Base-by-base conservation (phyloP, 192 early-diverging fungal genomes). In the Pilobolus umbonatus region DNA sequence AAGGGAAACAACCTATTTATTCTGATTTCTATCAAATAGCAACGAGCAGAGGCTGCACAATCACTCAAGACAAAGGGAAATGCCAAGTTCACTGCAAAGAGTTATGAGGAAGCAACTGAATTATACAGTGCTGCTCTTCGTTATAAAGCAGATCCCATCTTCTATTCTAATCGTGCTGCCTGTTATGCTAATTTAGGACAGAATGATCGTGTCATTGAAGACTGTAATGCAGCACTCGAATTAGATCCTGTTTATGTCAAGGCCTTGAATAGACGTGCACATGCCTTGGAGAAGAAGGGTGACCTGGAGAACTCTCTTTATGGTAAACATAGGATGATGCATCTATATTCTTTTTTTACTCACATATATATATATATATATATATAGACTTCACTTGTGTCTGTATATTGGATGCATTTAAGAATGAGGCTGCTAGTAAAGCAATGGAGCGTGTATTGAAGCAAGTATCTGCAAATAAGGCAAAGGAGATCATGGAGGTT, bases 341-440 rank as follows among this genome's bases (percentile, higher is more conserved):
- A 38, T 15, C 24, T 29, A 4, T 36, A 25, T 42, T 22, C 5
- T 19, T 25, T 34, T 3, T 40, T 31, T 43, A 19, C n/a, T 0
- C n/a, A 10, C 0, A 42, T 45, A 44, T 57, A 44, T 44, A 14
- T 29, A 12, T 36, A 25, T 24, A 38, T 35, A 15, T 26, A 55
- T 6, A 28, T 25, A 68, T 28, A 77, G 92, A 97, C 68, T 95
- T 86, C 56, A 96, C 92, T 5, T 88, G 87, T 0, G 84, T 92
- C 9, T 97, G 94, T 68, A 94, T 98, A 61, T 77, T 99, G 9
- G 95, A 96, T 49, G 88, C 90, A 38, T 98, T 97, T 79, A 90
- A 88, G 51, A 96, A 95, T 74, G 86, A 87, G 30, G 61, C 76
- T 45, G 85, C 89, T 10, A 76, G 90, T 11, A 70, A 77, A 31